Percentiles rank a stretch among this genome's conserved stretches.
Evolutionary conservation across 2,329 filamentous ascomycete genomes (phyloP).

Genomic region (Aspergillus oerlinghausenensis): DNA sequence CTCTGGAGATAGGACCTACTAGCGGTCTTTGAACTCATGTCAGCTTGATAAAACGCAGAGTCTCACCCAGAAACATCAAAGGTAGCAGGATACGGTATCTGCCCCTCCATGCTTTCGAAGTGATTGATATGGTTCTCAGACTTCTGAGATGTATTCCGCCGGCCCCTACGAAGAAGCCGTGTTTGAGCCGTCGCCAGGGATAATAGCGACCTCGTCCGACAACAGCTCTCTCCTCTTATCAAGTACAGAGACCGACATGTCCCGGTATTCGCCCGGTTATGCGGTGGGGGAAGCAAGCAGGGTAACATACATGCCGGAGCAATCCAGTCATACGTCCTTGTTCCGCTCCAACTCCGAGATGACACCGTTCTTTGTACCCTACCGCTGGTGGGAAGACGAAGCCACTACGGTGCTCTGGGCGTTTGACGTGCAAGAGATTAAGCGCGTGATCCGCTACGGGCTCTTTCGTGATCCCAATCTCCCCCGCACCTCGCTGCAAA

Average conservation of each 20-base stretch:
- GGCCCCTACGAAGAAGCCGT: conserved; percentile 2
- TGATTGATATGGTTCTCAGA: background rate
- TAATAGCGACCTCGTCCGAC: background rate
- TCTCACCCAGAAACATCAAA: background rate
- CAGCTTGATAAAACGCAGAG: background rate
- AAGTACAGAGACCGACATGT: conserved; percentile 7
- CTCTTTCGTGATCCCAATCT: conserved; percentile 33
- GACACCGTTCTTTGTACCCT: conserved; percentile 29
- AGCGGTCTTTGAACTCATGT: background rate
- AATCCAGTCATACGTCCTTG: conserved; percentile 24
- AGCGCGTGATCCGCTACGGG: conserved; percentile 34
- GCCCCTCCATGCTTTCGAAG: background rate
- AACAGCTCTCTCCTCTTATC: background rate
- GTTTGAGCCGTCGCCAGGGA: conserved; percentile 1
- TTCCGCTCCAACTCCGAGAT: conserved; percentile 28
- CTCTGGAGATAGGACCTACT: background rate
- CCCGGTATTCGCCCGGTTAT: conserved; percentile 8
- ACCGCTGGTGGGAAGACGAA: conserved; percentile 41
- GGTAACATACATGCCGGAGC: conserved; percentile 11
- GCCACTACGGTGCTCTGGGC: conserved; percentile 35
- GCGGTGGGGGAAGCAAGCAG: conserved; percentile 1
- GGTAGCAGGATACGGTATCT: background rate
- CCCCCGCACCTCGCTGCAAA: conserved; percentile 31
- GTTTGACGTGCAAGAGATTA: conserved; percentile 35
- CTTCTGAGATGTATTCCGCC: conserved; percentile 2